Base-by-base conservation (phyloP, 176 grass and related monocot species). In the Carex littledalei region DNA sequence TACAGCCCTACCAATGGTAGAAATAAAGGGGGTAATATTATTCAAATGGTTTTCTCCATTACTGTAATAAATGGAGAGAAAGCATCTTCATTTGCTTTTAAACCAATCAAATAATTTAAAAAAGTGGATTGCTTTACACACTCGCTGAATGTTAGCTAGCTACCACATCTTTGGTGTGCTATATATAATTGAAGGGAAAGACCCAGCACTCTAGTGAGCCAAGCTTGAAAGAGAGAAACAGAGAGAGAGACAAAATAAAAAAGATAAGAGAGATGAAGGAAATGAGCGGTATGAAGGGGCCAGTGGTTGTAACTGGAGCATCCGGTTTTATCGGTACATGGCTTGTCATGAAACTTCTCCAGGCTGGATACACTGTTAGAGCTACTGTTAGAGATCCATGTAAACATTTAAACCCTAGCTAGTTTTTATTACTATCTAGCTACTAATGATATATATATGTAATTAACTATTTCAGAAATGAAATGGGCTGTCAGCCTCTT, bases 311-410 rank as follows among this genome's bases (percentile, higher is more conserved):
- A 31, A 97, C 94, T 5, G 94, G 94, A 8, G 94, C 94, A 2
- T 88, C 94, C 17, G 94, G 94, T 37, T 97, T 88, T 85, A 65
- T 97, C 15, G 91, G 91, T 18, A 90, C 94, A n/a, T 97, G 94
- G 91, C 91, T 97, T 81, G 88, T 94, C 22, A 90, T 94, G 94
- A 97, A 90, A 87, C 94, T 97, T 35, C 91, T 97, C 10, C 73
- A 90, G 77, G 86, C 78, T 4, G 94, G 92, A 8, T 97, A 97
- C 90, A 79, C 80, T 20, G 92, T 94, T 22, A 58, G 94, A 37
- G 92, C 94, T 49, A 97, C 92, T 50, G 87, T 98, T 24, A 89
- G 92, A 85, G 95, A 93, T 59, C 93, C 92, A 0, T 57, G 95
- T 94, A 49, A 89, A 73, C 67, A 63, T 21, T 39, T 12, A 17